These are phyloP conservation scores for Amanita pallidorosea DNA, from an alignment of 768 basidiomycete genomes.

Conservation along the genomic window DNA sequence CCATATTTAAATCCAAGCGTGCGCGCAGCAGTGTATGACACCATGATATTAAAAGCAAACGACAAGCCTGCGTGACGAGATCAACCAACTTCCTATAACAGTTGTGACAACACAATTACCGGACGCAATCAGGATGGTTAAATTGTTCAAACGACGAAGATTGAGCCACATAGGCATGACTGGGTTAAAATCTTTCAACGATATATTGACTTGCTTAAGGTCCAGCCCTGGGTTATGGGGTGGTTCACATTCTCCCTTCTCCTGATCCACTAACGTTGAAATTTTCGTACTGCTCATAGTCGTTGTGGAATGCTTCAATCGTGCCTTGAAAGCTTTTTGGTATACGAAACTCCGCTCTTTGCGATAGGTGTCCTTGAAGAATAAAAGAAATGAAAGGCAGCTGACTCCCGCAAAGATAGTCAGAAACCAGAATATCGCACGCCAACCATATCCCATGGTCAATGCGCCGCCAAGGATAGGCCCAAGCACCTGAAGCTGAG, in stretches of 20 bases:
- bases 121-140: slow-evolving; percentile 53
- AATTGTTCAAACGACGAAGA: slow-evolving; percentile 53
- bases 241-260: not conserved
- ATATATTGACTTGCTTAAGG: slow-evolving; percentile 31
- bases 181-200: slow-evolving; percentile 68
- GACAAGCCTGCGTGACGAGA: slow-evolving; percentile 37
- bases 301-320: slow-evolving; percentile 13
- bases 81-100: not conserved
- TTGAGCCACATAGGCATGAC: slow-evolving; percentile 50
- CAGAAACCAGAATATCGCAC: slow-evolving; percentile 78
- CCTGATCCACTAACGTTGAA: slow-evolving; percentile 9
- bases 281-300: slow-evolving; percentile 16
- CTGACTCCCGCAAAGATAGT: slow-evolving; percentile 47
- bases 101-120: slow-evolving; percentile 24
- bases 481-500: slow-evolving; percentile 34
- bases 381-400: slow-evolving; percentile 34
- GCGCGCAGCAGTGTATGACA: slow-evolving; percentile 66
- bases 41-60: slow-evolving; percentile 61
- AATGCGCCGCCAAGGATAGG: slow-evolving; percentile 64
- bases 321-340: slow-evolving; percentile 48
- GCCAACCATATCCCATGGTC: slow-evolving; percentile 63
- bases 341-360: slow-evolving; percentile 75
- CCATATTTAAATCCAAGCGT: slow-evolving; percentile 54
- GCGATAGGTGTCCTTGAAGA: slow-evolving; percentile 82
- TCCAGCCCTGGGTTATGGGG: not conserved